These are phyloP conservation scores for Phaeoacremonium minimum DNA, from an alignment of 2,329 filamentous ascomycete genomes.

Conservation along the genomic window DNA sequence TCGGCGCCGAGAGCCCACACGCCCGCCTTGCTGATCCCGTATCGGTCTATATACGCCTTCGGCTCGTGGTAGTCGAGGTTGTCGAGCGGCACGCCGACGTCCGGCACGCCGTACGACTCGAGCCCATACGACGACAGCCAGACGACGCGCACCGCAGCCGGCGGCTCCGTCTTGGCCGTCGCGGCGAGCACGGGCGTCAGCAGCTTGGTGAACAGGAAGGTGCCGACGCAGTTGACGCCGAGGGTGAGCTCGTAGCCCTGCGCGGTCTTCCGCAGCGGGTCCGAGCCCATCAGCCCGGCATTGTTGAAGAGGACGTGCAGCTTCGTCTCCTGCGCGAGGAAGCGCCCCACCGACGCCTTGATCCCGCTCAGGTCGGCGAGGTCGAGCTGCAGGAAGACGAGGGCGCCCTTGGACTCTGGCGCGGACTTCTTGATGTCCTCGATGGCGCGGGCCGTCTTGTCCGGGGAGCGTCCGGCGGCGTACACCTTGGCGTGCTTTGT, in stretches of 20 bases:
- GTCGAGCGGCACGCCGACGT: slow-evolving; percentile 3
- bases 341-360: slow-evolving; percentile 15
- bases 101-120: slow-evolving; percentile 2
- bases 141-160: slow-evolving; percentile 7
- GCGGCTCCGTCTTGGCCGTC: slow-evolving; percentile 2
- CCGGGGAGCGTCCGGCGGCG: slow-evolving; percentile 37
- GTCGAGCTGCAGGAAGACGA: slow-evolving; percentile 29
- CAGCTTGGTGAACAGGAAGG: slow-evolving; percentile 9
- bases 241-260: slow-evolving; percentile 10
- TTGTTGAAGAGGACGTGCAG: slow-evolving; percentile 35
- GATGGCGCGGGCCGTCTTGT: slow-evolving; percentile 36
- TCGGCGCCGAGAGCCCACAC: slow-evolving; percentile 16
- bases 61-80: slow-evolving; percentile 7
- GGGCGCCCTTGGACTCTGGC: slow-evolving; percentile 13
- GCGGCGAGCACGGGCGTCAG: slow-evolving; percentile 7
- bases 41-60: slow-evolving; percentile 7
- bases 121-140: slow-evolving; percentile 7
- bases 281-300: slow-evolving; percentile 29
- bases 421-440: slow-evolving; percentile 23
- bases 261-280: slow-evolving; percentile 17
- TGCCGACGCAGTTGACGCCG: slow-evolving; percentile 9
- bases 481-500: slow-evolving; percentile 44
- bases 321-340: slow-evolving; percentile 14
- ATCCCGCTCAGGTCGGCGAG: slow-evolving; percentile 18
- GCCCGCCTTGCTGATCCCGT: slow-evolving; percentile 20